Evolutionary conservation across 106 monocot genomes (phyloP).

Genomic region (Acorus gramineus): DNA sequence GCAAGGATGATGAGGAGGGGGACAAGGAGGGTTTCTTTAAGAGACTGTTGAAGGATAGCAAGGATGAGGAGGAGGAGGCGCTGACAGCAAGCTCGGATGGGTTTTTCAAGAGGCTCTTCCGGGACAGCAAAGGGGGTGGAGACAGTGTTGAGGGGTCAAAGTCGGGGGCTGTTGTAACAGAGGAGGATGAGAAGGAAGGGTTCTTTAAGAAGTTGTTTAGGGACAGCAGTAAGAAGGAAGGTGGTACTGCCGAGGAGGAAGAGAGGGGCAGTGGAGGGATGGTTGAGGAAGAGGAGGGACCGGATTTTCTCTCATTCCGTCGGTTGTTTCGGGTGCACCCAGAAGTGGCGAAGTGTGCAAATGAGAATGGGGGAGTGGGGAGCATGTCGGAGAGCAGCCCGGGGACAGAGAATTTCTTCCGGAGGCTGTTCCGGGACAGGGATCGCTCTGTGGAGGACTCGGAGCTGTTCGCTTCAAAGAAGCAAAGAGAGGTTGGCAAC

Average conservation of each 20-base stretch:
- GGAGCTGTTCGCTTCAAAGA: slow-evolving; percentile 70
- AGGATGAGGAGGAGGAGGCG: not conserved
- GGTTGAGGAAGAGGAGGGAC: slow-evolving; percentile 70
- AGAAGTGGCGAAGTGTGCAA: slow-evolving; percentile 46
- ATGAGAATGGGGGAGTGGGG: slow-evolving; percentile 30
- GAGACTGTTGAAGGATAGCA: not conserved
- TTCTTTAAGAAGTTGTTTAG: too few relatives aligned
- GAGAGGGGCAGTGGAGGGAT: slow-evolving; percentile 17
- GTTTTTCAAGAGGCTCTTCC: slow-evolving; percentile 27
- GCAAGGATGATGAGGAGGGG: not conserved
- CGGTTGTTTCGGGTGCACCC: slow-evolving; percentile 88
- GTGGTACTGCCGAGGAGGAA: not conserved
- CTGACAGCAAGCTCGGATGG: not conserved
- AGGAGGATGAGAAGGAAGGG: slow-evolving; percentile 21
- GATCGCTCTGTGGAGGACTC: slow-evolving; percentile 95
- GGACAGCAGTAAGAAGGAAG: too few relatives aligned
- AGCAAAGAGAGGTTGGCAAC: slow-evolving; percentile 54
- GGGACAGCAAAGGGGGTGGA: slow-evolving; percentile 52
- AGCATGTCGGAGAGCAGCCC: slow-evolving; percentile 60
- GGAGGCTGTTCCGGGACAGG: slow-evolving; percentile 78
- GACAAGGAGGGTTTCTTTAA: not conserved
- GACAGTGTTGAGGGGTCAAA: slow-evolving; percentile 66
- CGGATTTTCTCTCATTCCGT: slow-evolving; percentile 77
- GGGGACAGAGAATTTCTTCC: slow-evolving; percentile 88
- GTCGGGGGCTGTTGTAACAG: slow-evolving; percentile 45